These are phyloP conservation scores for Paradendryphiella salina DNA, from an alignment of 2,329 filamentous ascomycete genomes.

Conservation along the genomic window DNA sequence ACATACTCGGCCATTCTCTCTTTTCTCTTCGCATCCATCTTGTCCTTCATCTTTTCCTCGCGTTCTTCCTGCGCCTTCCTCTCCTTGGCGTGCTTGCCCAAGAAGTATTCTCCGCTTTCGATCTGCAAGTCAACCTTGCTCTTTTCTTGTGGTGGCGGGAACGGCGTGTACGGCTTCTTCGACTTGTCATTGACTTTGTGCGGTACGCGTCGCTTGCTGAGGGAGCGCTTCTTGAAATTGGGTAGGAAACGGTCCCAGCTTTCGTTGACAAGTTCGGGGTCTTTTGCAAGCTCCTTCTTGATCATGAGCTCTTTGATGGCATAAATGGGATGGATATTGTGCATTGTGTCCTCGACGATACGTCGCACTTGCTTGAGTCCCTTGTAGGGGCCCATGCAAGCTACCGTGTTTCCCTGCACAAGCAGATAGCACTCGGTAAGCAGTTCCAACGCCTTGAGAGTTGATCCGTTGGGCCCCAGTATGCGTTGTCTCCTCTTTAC, in stretches of 20 bases:
- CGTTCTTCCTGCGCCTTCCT: slow-evolving; percentile 76
- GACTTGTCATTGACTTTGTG: slow-evolving; percentile 87
- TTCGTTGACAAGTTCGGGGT: slow-evolving; percentile 81
- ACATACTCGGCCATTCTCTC: slow-evolving; percentile 85
- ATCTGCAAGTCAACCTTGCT: slow-evolving; percentile 98
- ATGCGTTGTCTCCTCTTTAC: slow-evolving; percentile 93
- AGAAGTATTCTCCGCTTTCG: slow-evolving; percentile 95
- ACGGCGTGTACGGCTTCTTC: slow-evolving; percentile 95
- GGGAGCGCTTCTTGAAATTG: slow-evolving; percentile 92
- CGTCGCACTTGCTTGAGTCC: slow-evolving; percentile 89
- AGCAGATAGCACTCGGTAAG: slow-evolving; percentile 86
- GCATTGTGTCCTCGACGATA: slow-evolving; percentile 90
- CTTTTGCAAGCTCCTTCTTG: slow-evolving; percentile 86
- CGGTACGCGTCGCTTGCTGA: slow-evolving; percentile 81
- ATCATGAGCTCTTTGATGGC: slow-evolving; percentile 97
- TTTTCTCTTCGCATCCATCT: slow-evolving; percentile 85
- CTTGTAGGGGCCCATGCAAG: slow-evolving; percentile 88
- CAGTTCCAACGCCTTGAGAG: slow-evolving; percentile 89
- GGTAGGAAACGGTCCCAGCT: slow-evolving; percentile 96
- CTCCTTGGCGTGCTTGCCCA: slow-evolving; percentile 91
- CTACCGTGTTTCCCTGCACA: slow-evolving; percentile 95
- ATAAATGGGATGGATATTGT: slow-evolving; percentile 86
- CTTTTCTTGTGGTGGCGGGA: slow-evolving; percentile 96
- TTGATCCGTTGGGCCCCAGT: slow-evolving; percentile 86
- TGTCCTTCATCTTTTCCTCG: slow-evolving; percentile 80